These are phyloP conservation scores for Podospora comata DNA, from an alignment of 495 filamentous ascomycete species.

Conservation along the genomic window DNA sequence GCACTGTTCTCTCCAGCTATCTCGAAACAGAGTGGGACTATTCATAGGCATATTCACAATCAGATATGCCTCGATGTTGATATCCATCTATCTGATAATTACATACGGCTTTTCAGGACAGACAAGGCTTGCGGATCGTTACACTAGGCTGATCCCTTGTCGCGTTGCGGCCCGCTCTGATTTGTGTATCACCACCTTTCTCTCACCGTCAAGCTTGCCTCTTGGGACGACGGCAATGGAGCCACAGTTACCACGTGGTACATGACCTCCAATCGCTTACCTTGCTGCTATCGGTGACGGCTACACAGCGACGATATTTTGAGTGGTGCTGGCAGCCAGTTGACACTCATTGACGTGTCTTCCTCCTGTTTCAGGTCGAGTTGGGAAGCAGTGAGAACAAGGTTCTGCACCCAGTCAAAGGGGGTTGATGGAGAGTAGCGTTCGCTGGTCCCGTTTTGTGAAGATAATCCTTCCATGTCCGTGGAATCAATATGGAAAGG, in stretches of 20 bases:
- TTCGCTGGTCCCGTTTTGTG: not conserved
- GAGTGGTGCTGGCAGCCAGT: not conserved
- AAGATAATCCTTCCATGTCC: not conserved
- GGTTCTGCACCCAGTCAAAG: not conserved
- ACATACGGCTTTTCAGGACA: not conserved
- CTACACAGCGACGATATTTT: not conserved
- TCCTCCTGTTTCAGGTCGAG: not conserved
- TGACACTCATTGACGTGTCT: not conserved
- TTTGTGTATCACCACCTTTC: not conserved
- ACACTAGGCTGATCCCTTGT: not conserved
- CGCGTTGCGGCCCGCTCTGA: not conserved
- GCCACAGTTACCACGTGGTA: not conserved
- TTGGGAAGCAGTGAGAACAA: not conserved
- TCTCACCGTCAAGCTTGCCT: not conserved
- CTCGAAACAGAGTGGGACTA: not conserved
- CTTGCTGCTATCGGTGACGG: not conserved
- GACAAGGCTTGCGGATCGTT: not conserved
- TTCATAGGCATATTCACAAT: not conserved
- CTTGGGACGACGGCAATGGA: not conserved
- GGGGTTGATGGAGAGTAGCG: not conserved
- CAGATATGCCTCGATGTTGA: not conserved
- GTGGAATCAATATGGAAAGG: not conserved
- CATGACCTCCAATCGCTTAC: not conserved
- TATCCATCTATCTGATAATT: not conserved
- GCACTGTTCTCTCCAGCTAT: not conserved